Percentiles rank a stretch among this genome's conserved stretches.
phyloP scores from a whole-genome alignment of 495 filamentous ascomycete genomes.

The Lasiosphaeria ovina region DNA sequence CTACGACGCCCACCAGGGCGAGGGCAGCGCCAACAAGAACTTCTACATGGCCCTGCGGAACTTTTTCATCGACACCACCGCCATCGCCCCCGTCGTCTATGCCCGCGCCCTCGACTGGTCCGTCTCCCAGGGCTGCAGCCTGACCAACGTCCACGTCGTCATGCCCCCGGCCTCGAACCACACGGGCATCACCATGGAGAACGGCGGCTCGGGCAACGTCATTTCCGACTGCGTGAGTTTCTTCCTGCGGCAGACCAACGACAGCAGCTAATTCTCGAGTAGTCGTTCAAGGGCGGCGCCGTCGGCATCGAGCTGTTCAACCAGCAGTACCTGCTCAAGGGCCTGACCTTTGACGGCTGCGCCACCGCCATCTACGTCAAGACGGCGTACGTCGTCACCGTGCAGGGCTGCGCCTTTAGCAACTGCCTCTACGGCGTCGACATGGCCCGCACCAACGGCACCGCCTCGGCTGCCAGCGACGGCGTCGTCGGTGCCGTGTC shows the following conservation, averaged over 20 bases:
- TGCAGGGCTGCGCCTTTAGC: constrained; percentile 41
- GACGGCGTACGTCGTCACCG: constrained; percentile 19
- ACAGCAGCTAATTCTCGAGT: background rate
- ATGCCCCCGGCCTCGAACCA: constrained; percentile 50
- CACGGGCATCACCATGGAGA: constrained; percentile 40
- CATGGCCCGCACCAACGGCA: constrained; percentile 36
- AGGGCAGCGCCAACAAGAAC: constrained; percentile 61
- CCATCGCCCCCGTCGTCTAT: constrained; percentile 32
- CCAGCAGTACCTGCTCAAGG: constrained; percentile 55
- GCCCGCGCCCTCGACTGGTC: constrained; percentile 62
- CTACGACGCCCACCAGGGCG: constrained; percentile 49
- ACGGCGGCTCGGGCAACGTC: constrained; percentile 42
- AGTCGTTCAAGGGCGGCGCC: constrained; percentile 49
- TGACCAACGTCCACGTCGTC: constrained; percentile 62
- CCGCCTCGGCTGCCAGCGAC: background rate
- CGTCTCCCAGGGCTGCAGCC: constrained; percentile 59
- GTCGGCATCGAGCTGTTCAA: constrained; percentile 48
- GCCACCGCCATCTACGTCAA: constrained; percentile 24
- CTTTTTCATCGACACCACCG: constrained; percentile 66
- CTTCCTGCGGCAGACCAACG: background rate
- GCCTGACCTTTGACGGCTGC: constrained; percentile 43
- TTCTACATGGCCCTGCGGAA: constrained; percentile 76
- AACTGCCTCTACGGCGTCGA: constrained; percentile 56
- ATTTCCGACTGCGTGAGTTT: constrained; percentile 49
- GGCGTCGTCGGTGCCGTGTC: constrained; percentile 44